Conservation (phyloP, 2,329 filamentous ascomycete genomes). For the Ilyonectria sp. region DNA sequence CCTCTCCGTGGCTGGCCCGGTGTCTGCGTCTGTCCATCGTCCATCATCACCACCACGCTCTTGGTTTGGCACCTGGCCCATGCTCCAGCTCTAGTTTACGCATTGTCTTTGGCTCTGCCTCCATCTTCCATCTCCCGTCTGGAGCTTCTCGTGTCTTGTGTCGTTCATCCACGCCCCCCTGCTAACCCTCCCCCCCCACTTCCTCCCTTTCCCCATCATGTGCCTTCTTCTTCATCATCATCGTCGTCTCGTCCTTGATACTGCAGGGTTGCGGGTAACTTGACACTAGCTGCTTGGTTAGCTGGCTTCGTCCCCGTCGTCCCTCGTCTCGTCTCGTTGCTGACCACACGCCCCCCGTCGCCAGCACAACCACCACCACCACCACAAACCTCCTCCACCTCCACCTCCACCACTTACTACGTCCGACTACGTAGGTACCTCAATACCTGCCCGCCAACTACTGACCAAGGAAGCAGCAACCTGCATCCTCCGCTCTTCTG, state of each 20-base stretch:
- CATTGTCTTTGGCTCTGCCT: constrained; percentile 33
- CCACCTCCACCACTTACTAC: constrained; percentile 41
- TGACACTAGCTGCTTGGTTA: constrained; percentile 44
- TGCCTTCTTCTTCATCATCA: constrained; percentile 40
- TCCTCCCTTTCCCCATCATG: constrained; percentile 39
- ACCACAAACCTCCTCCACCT: constrained; percentile 37
- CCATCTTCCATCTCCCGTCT: constrained; percentile 28
- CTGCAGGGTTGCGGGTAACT: constrained; percentile 45
- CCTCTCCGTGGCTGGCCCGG: neutral
- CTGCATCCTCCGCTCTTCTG: constrained; percentile 33
- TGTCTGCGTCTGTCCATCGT: neutral
- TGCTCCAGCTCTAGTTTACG: constrained; percentile 33
- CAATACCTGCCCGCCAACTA: constrained; percentile 30
- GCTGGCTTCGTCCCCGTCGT: constrained; percentile 24
- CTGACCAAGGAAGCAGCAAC: constrained; percentile 35
- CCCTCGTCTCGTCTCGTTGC: constrained; percentile 31
- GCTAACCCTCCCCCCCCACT: constrained; percentile 20
- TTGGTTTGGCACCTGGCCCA: constrained; percentile 42
- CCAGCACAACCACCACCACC: constrained; percentile 32
- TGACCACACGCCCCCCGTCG: constrained; percentile 36
- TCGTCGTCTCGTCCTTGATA: constrained; percentile 36
- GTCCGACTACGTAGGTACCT: constrained; percentile 33
- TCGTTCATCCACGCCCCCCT: constrained; percentile 28
- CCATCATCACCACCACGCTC: constrained; percentile 40
- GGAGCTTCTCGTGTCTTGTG: constrained; percentile 18